Percentiles rank a stretch among this genome's conserved stretches.
Conservation (phyloP, 148 eudicot species). For the Chenopodium formosanum region DNA sequence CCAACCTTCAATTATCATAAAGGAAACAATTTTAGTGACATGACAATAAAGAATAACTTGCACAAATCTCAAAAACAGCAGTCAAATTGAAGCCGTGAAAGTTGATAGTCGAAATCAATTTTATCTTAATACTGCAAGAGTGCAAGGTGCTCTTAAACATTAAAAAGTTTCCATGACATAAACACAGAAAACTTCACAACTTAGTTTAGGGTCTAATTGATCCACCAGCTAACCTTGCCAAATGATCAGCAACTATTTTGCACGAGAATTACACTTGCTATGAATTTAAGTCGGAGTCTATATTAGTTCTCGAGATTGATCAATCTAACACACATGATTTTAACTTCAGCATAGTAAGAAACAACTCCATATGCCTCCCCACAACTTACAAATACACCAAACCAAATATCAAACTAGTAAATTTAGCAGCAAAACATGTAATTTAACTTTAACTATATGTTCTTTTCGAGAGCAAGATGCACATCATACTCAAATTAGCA, state of each 20-base stretch:
- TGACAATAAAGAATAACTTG: neutral
- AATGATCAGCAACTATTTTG: neutral
- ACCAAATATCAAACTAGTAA: too few species aligned
- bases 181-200: neutral
- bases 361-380: neutral
- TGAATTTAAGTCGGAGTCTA: neutral
- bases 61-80: too few species aligned
- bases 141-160: neutral
- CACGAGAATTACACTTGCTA: too few species aligned
- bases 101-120: too few species aligned
- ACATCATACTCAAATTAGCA: too few species aligned
- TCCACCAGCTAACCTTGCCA: neutral
- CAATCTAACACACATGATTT: neutral
- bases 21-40: neutral
- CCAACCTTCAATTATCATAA: constrained; percentile 62
- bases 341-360: neutral
- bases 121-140: neutral
- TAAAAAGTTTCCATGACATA: neutral
- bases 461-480: too few species aligned
- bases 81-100: neutral
- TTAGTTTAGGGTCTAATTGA: neutral
- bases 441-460: too few species aligned
- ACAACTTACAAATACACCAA: too few species aligned
- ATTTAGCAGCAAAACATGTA: too few species aligned
- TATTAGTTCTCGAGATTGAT: neutral